Base-by-base conservation (phyloP, 805 yeast genomes). In the Yamadazyma phyllophila region DNA sequence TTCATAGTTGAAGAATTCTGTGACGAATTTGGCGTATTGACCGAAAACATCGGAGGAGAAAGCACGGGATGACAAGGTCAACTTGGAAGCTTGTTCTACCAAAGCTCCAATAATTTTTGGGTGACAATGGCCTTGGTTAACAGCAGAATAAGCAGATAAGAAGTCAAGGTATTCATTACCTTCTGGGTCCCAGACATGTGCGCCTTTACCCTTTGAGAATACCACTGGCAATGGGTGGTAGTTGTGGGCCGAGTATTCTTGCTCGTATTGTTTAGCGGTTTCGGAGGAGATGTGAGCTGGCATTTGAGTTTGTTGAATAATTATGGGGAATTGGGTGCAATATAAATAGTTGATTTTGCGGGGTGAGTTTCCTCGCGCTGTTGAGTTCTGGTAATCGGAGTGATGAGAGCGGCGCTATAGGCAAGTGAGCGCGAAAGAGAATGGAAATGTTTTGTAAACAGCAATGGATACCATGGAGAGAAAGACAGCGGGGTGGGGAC, bases 131-230 rank as follows among this genome's bases (percentile, higher is more conserved):
- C 98, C 98, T 69, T 92, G 97, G 73, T 92, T 92, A 29, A 92
- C 97, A 4, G 98, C 98, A 24, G 97, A 89, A 69, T 92, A 92
- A 10, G 97, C 97, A 13, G 96, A 85, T 49, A 92, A 72, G 62
- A 92, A 92, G 67, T 92, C 98, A 53, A 92, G 73, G 67, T 91
- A 92, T 63, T 90, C 91, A 33, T 84, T 88, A 53, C 97, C 97
- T 69, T 92, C 98, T 7, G 97, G 97, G 65, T 92, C 98, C 97
- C 97, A 92, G 16, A 92, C 97, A 54, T 88, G 85, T 24, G 97
- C 96, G 41, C 98, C 98, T 48, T 65, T 53, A 12, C 96, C 98
- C 59, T 77, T 82, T 59, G 86, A 77, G 69, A 92, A 87, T 12
- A 92, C 97, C 49, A 92, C 97, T 10, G 98, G 98, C 52, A 92